Evolutionary conservation across 2,329 filamentous ascomycete genomes (phyloP).

Genomic region (Tolypocladium endophyticum): DNA sequence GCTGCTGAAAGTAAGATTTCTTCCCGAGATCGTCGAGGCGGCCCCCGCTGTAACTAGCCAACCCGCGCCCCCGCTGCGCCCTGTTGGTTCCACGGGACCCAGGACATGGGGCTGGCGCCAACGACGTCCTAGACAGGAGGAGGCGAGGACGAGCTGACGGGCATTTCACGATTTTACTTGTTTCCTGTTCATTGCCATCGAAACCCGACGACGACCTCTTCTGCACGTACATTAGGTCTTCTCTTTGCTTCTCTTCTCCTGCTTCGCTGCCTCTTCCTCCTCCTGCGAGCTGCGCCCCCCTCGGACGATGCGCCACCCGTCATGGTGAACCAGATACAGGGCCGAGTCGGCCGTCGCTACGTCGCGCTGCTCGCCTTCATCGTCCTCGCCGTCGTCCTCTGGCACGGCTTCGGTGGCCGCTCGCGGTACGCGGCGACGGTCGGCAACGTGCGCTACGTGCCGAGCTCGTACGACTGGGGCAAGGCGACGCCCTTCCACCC

Average conservation of each 20-base stretch:
- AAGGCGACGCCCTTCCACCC: slow-evolving; percentile 21
- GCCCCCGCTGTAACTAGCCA: not conserved
- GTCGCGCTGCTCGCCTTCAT: slow-evolving; percentile 17
- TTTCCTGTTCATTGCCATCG: not conserved
- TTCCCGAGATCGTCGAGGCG: not conserved
- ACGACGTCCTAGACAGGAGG: not conserved
- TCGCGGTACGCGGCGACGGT: slow-evolving; percentile 7
- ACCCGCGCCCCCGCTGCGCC: not conserved
- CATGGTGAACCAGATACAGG: slow-evolving; percentile 20
- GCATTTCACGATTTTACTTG: too few relatives aligned
- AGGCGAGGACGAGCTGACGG: not conserved
- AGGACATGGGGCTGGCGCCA: not conserved
- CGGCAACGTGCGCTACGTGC: slow-evolving; percentile 12
- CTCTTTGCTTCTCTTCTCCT: not conserved
- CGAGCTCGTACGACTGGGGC: slow-evolving; percentile 28
- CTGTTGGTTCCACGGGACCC: not conserved
- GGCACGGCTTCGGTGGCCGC: slow-evolving; percentile 12
- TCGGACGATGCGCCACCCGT: slow-evolving; percentile 1
- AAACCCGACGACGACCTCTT: not conserved
- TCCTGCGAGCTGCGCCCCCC: not conserved
- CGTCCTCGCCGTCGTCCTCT: slow-evolving; percentile 15
- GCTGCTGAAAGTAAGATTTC: not conserved
- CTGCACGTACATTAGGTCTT: not conserved
- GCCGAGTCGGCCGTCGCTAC: slow-evolving; percentile 22
- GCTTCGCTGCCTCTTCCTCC: not conserved